Conservation (phyloP, 345 rosid genomes). For the Salix viminalis region DNA sequence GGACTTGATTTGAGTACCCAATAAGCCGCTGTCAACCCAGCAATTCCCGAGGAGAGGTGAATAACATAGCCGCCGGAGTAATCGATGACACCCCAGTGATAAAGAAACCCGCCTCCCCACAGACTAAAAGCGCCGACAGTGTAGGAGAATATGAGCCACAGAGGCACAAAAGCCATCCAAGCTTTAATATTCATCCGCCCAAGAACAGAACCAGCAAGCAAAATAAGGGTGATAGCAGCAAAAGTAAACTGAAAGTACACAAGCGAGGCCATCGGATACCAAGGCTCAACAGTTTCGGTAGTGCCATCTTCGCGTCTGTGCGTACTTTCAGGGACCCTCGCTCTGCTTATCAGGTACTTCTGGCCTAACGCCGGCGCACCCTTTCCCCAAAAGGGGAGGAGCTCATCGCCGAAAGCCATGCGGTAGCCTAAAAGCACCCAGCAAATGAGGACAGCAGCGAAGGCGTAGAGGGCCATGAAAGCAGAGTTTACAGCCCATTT, state of each 20-base stretch:
- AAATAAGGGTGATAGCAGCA: slow-evolving; percentile 24
- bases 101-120: slow-evolving; percentile 26
- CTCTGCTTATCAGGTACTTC: slow-evolving; percentile 9
- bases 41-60: slow-evolving; percentile 29
- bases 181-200: slow-evolving; percentile 31
- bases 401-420: slow-evolving; percentile 24
- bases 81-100: slow-evolving; percentile 31
- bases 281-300: slow-evolving; percentile 1
- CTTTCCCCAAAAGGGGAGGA: slow-evolving; percentile 26
- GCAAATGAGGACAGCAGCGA: slow-evolving; percentile 30
- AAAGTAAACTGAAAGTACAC: slow-evolving; percentile 32
- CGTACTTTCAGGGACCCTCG: slow-evolving; percentile 16
- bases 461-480: slow-evolving; percentile 28
- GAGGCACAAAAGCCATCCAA: slow-evolving; percentile 31
- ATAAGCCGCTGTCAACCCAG: slow-evolving; percentile 29
- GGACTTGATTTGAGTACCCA: slow-evolving; percentile 4
- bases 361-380: slow-evolving; percentile 24
- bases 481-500: slow-evolving; percentile 34
- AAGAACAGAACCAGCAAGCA: slow-evolving; percentile 28
- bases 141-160: slow-evolving; percentile 28
- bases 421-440: slow-evolving; percentile 26
- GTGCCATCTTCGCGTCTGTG: neutral
- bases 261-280: slow-evolving; percentile 14
- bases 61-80: slow-evolving; percentile 28
- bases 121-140: slow-evolving; percentile 33